Evolutionary conservation across 495 filamentous ascomycete species (phyloP).

Genomic region (Annulohypoxylon nitens): DNA sequence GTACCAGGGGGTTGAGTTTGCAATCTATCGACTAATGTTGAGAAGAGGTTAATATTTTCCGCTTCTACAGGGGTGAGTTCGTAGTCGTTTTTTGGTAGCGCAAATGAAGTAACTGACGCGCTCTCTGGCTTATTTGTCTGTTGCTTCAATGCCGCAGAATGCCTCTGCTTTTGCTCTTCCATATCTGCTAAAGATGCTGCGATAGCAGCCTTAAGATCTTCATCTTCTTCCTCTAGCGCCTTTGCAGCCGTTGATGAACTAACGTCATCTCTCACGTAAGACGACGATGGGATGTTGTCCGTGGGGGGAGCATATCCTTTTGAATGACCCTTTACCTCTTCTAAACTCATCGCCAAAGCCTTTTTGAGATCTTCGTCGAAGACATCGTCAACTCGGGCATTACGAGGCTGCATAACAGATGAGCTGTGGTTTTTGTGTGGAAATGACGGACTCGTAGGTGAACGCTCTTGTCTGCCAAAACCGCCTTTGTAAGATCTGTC

Average conservation of each 20-base stretch:
- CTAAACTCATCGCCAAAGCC: constrained; percentile 94
- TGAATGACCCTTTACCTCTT: constrained; percentile 82
- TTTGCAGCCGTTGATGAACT: constrained; percentile 55
- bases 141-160: constrained; percentile 83
- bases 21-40: constrained; percentile 92
- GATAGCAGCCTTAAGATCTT: constrained; percentile 94
- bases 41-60: constrained; percentile 97
- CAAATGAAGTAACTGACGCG: constrained; percentile 56
- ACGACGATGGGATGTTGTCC: constrained; percentile 50
- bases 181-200: constrained; percentile 96
- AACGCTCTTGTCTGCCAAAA: constrained; percentile 47
- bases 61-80: constrained; percentile 94
- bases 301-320: constrained; percentile 58
- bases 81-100: constrained; percentile 86
- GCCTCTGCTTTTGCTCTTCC: constrained; percentile 96
- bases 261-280: constrained; percentile 57
- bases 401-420: constrained; percentile 86
- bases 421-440: constrained; percentile 57
- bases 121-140: constrained; percentile 65
- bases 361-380: constrained; percentile 96
- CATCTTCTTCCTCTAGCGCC: constrained; percentile 83
- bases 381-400: constrained; percentile 81
- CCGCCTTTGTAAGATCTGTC: constrained; percentile 70
- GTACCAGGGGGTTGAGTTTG: constrained; percentile 97
- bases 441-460: constrained; percentile 53